A percentile compares a stretch with the other conserved stretches of the same genome.
phyloP scores from a whole-genome alignment of 2,329 filamentous ascomycete species.

The Cladosporium sp. region DNA sequence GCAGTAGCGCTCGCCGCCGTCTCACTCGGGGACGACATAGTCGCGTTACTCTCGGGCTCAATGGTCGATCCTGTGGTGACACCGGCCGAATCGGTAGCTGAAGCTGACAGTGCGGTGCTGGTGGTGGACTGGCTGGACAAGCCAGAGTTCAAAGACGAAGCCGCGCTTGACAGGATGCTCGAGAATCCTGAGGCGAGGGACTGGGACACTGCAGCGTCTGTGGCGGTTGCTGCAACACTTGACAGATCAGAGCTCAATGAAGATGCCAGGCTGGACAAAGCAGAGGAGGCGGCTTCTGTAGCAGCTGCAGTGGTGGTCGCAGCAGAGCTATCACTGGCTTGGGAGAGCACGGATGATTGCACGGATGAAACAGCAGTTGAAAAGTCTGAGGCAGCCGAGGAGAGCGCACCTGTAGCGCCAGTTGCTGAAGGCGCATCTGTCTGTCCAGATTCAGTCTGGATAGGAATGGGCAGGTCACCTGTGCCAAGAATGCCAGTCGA shows the following conservation, averaged over 20 bases:
- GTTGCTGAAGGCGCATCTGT: slow-evolving; percentile 1
- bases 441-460: not conserved
- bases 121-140: slow-evolving; percentile 14
- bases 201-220: slow-evolving; percentile 23
- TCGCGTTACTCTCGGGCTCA: not conserved
- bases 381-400: slow-evolving; percentile 22
- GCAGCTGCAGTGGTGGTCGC: slow-evolving; percentile 12
- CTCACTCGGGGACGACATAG: not conserved
- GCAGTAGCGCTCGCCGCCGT: slow-evolving; percentile 4
- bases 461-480: slow-evolving; percentile 4
- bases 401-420: slow-evolving; percentile 15
- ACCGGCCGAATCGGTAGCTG: slow-evolving; percentile 16
- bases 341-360: slow-evolving; percentile 20
- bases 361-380: slow-evolving; percentile 14
- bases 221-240: slow-evolving; percentile 27
- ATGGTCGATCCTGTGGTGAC: not conserved
- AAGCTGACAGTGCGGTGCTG: slow-evolving; percentile 4
- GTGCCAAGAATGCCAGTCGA: slow-evolving; percentile 1
- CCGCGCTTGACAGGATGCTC: slow-evolving; percentile 28
- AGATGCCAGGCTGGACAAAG: slow-evolving; percentile 27
- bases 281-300: slow-evolving; percentile 20
- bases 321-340: slow-evolving; percentile 14
- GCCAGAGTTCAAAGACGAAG: slow-evolving; percentile 24
- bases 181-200: slow-evolving; percentile 28
- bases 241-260: slow-evolving; percentile 27